Conservation (phyloP, 2,329 filamentous ascomycete species). For the Raffaelea albimanens region DNA sequence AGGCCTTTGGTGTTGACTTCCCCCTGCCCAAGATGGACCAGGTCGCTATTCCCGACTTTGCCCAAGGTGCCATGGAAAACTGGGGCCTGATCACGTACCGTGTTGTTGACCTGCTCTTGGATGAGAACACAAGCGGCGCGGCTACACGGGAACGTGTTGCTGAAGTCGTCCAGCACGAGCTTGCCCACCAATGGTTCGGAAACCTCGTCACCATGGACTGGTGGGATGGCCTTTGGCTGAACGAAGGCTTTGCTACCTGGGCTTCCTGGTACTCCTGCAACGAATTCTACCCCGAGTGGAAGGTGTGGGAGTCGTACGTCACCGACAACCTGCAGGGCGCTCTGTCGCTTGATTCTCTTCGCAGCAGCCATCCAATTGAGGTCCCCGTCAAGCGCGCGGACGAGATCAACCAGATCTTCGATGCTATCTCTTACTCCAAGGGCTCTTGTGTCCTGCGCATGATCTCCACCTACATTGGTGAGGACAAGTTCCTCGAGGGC, state of each 20-base stretch:
- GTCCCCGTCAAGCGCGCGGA: conserved; percentile 92
- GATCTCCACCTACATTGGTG: conserved; percentile 91
- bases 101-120: conserved; percentile 80
- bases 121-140: conserved; percentile 85
- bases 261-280: conserved; percentile 84
- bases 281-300: conserved; percentile 94
- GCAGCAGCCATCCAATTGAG: conserved; percentile 94
- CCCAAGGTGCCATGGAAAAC: conserved; percentile 95
- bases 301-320: conserved; percentile 93
- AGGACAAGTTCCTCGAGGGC: conserved; percentile 87
- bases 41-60: conserved; percentile 93
- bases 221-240: conserved; percentile 87
- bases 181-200: conserved; percentile 90
- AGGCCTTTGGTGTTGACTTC: conserved; percentile 81
- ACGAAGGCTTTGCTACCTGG: conserved; percentile 88
- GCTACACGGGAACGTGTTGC: conserved; percentile 87
- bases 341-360: conserved; percentile 76
- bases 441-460: conserved; percentile 92
- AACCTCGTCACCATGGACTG: conserved; percentile 91
- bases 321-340: conserved; percentile 86
- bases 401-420: conserved; percentile 97
- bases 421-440: conserved; percentile 95
- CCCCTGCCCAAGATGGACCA: conserved; percentile 93
- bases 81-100: conserved; percentile 96
- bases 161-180: conserved; percentile 91